Evolutionary conservation across 2,329 filamentous ascomycete species (phyloP).

Genomic region (Zarea fungicola): DNA sequence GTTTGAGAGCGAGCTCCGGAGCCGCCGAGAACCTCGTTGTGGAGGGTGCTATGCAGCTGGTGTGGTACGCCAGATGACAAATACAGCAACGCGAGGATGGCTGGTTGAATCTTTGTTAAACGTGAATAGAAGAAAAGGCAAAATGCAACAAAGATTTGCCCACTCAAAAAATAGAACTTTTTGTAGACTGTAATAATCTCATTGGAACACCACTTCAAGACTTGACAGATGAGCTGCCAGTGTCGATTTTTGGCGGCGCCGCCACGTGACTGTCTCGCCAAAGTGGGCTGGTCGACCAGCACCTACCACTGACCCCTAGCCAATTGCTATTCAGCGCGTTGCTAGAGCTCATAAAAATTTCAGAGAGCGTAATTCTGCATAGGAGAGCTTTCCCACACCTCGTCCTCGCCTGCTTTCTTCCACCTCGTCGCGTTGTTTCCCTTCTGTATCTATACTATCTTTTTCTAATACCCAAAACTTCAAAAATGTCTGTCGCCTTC

Average conservation of each 20-base stretch:
- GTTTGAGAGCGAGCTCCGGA: neutral
- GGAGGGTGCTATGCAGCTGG: neutral
- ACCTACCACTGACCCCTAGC: constrained; percentile 5
- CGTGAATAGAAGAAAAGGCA: too few species aligned
- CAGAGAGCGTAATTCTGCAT: constrained; percentile 21
- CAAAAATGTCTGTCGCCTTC: constrained; percentile 74
- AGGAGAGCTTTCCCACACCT: constrained; percentile 20
- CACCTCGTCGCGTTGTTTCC: constrained; percentile 21
- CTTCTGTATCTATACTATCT: constrained; percentile 21
- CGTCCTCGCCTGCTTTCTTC: constrained; percentile 12
- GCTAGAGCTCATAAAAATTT: constrained; percentile 33
- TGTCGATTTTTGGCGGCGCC: constrained; percentile 2
- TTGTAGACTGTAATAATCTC: too few species aligned
- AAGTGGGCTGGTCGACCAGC: neutral
- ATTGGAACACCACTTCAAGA: too few species aligned
- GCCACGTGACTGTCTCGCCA: constrained; percentile 8
- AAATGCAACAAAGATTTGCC: too few species aligned
- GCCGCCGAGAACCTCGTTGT: neutral
- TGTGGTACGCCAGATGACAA: neutral
- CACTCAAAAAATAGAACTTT: too few species aligned
- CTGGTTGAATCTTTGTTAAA: too few species aligned
- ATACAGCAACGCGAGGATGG: too few species aligned
- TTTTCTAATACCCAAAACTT: constrained; percentile 17
- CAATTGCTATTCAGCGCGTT: constrained; percentile 12
- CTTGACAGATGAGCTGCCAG: neutral